Percentiles rank a stretch among this genome's conserved stretches.
Evolutionary conservation across 305 asterid genomes (phyloP).

Genomic region (Solanum hybrid): DNA sequence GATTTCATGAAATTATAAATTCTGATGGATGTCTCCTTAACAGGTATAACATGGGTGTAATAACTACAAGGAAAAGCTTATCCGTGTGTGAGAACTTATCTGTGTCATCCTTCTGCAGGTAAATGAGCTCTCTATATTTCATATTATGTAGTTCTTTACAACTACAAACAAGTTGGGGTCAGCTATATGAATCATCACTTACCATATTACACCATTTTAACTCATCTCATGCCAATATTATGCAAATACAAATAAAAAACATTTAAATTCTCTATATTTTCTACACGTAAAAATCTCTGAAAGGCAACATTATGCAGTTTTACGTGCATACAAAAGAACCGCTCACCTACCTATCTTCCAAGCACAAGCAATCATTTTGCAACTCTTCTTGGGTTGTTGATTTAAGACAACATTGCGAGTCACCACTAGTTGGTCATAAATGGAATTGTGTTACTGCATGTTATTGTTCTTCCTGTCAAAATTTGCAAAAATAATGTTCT

Average conservation of each 20-base stretch:
- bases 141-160: background rate
- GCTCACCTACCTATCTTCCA: background rate
- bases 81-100: constrained; percentile 72
- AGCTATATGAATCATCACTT: background rate
- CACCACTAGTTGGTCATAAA: background rate
- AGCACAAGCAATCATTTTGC: background rate
- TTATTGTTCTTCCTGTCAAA: background rate
- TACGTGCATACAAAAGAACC: background rate
- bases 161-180: background rate
- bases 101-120: constrained; percentile 86
- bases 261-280: background rate
- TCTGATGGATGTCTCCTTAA: background rate
- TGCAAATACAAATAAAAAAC: background rate
- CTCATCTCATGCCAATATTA: background rate
- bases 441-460: background rate
- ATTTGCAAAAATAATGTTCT: background rate
- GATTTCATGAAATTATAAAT: background rate
- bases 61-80: constrained; percentile 81
- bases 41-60: constrained; percentile 95
- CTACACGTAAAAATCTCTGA: background rate
- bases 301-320: background rate
- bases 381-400: background rate
- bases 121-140: constrained; percentile 19
- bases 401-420: background rate
- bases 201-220: background rate